phyloP scores from a whole-genome alignment of 2,329 filamentous ascomycete species.

The Neonectria neomacrospora region DNA sequence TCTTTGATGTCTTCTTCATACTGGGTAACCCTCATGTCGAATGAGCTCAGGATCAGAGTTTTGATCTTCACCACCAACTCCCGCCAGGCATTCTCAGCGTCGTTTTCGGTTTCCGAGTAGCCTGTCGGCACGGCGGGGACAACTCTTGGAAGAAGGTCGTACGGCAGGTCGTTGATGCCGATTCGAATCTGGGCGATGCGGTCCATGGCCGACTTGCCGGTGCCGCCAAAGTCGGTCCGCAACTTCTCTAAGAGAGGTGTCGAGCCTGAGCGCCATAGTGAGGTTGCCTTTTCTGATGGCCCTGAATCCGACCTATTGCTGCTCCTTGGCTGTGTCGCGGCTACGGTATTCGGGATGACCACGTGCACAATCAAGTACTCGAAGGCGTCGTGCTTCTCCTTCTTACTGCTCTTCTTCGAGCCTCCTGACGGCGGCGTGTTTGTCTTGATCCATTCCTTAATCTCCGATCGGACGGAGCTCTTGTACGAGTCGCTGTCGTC shows the following conservation, averaged over 20 bases:
- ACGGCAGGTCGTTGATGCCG: conserved; percentile 74
- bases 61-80: conserved; percentile 91
- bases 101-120: conserved; percentile 77
- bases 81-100: conserved; percentile 83
- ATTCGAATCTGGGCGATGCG: conserved; percentile 88
- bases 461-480: conserved; percentile 75
- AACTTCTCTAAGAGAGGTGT: conserved; percentile 91
- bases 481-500: conserved; percentile 98
- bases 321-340: conserved; percentile 79
- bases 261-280: conserved; percentile 82
- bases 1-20: conserved; percentile 98
- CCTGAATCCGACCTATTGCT: conserved; percentile 65
- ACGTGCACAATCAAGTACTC: conserved; percentile 97
- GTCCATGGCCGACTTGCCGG: conserved; percentile 75
- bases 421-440: conserved; percentile 71
- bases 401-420: conserved; percentile 68
- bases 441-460: conserved; percentile 91
- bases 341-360: conserved; percentile 85
- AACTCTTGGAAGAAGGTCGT: conserved; percentile 70
- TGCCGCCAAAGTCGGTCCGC: conserved; percentile 86
- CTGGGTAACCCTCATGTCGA: conserved; percentile 88
- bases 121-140: conserved; percentile 71
- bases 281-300: conserved; percentile 74
- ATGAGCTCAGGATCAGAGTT: conserved; percentile 85
- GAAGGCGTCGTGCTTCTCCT: conserved; percentile 95